A percentile compares a stretch with the other conserved stretches of the same genome.
Evolutionary conservation across 768 basidiomycete genomes (phyloP).

Genomic region (Paxillus involutus): DNA sequence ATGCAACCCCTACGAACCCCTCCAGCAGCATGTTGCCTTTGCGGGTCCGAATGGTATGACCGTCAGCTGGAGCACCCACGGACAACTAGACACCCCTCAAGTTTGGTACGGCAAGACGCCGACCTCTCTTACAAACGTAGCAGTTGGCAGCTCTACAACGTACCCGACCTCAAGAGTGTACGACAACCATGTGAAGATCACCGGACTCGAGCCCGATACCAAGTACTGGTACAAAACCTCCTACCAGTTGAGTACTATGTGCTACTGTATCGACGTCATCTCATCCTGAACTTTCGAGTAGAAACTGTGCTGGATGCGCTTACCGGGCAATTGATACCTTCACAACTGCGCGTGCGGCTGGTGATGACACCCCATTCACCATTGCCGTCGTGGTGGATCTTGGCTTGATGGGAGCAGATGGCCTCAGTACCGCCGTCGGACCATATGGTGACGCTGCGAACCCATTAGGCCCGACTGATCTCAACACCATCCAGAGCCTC

Average conservation of each 20-base stretch:
- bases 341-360: slow-evolving; percentile 19
- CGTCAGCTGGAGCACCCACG: slow-evolving; percentile 25
- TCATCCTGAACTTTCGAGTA: not conserved
- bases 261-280: not conserved
- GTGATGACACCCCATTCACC: slow-evolving; percentile 19
- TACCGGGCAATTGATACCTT: slow-evolving; percentile 25
- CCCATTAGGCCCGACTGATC: slow-evolving; percentile 24
- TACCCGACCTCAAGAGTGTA: slow-evolving; percentile 26
- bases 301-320: slow-evolving; percentile 27
- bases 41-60: slow-evolving; percentile 26
- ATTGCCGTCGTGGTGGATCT: slow-evolving; percentile 27
- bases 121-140: slow-evolving; percentile 15
- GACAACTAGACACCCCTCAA: slow-evolving; percentile 19
- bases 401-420: slow-evolving; percentile 27
- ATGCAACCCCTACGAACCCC: slow-evolving; percentile 28
- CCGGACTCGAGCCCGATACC: slow-evolving; percentile 21
- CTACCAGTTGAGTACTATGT: slow-evolving; percentile 19
- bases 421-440: slow-evolving; percentile 29
- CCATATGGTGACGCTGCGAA: slow-evolving; percentile 20
- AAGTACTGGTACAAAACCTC: slow-evolving; percentile 28
- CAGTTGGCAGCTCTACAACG: slow-evolving; percentile 19
- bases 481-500: slow-evolving; percentile 30
- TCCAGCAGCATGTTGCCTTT: slow-evolving; percentile 26
- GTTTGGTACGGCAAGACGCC: slow-evolving; percentile 26
- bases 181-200: slow-evolving; percentile 28